phyloP scores from a whole-genome alignment of 2,329 filamentous ascomycete species.

The Diaporthe destruens region DNA sequence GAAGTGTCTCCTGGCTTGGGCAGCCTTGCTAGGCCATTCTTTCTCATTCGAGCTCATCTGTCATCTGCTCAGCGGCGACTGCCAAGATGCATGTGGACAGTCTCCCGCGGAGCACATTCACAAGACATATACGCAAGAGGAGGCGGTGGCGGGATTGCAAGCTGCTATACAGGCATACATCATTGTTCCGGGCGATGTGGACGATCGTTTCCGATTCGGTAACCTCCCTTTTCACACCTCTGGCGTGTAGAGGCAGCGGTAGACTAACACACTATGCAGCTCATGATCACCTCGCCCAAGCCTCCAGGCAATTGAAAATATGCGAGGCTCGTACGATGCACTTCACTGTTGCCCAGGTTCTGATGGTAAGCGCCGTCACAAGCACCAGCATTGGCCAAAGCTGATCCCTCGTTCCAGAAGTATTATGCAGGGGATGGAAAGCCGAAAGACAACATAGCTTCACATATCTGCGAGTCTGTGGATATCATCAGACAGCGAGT shows the following conservation, averaged over 20 bases:
- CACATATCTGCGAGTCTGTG: constrained; percentile 84
- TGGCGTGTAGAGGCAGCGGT: background rate
- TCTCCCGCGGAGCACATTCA: constrained; percentile 51
- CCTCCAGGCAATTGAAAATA: constrained; percentile 77
- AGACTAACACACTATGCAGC: constrained; percentile 52
- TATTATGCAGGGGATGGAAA: constrained; percentile 73
- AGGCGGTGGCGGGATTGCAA: constrained; percentile 84
- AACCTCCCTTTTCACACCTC: background rate
- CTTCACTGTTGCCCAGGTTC: constrained; percentile 85
- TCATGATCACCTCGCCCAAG: constrained; percentile 88
- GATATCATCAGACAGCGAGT: constrained; percentile 79
- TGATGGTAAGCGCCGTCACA: constrained; percentile 61
- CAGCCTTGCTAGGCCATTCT: constrained; percentile 81
- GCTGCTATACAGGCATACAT: constrained; percentile 84
- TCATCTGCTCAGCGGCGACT: constrained; percentile 81
- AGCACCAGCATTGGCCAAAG: background rate
- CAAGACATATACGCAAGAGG: constrained; percentile 71
- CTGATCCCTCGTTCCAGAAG: constrained; percentile 55
- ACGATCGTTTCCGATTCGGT: constrained; percentile 85
- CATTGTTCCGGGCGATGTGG: constrained; percentile 83
- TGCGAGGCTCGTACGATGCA: constrained; percentile 85
- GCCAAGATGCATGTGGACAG: constrained; percentile 61
- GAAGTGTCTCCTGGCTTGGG: constrained; percentile 88
- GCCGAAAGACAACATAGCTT: constrained; percentile 78
- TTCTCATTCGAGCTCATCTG: constrained; percentile 89